Conservation (phyloP, 495 filamentous ascomycete genomes). For the Hyaloscypha hepaticicola region DNA sequence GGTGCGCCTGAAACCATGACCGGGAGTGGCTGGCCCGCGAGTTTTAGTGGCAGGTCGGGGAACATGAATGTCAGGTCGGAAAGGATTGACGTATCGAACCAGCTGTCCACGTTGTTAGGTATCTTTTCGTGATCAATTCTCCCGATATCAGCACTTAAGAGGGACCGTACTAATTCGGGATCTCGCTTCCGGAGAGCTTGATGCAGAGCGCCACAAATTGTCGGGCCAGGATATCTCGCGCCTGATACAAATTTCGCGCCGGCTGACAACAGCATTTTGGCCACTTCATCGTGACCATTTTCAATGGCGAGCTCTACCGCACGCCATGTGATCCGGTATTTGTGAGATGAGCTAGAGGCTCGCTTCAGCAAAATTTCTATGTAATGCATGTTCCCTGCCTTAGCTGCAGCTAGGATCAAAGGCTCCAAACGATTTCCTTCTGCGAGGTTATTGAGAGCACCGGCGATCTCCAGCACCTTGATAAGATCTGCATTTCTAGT, state of each 20-base stretch:
- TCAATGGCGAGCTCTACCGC: background rate
- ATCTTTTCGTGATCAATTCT: background rate
- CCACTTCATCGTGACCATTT: conserved; percentile 1
- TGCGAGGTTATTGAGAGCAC: conserved; percentile 2
- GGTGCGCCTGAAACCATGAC: background rate
- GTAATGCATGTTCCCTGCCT: conserved; percentile 5
- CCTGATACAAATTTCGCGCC: background rate
- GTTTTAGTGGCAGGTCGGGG: background rate
- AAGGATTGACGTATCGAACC: conserved; percentile 6
- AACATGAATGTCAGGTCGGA: conserved; percentile 1
- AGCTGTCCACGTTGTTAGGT: background rate
- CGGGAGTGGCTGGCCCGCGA: background rate
- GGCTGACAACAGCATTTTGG: background rate
- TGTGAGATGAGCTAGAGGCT: background rate
- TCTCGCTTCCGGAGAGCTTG: conserved; percentile 1
- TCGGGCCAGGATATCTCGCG: background rate
- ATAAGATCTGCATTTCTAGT: background rate
- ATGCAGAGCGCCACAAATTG: background rate
- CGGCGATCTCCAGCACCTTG: background rate
- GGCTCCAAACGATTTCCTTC: conserved; percentile 11
- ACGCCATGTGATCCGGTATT: conserved; percentile 1
- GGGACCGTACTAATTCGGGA: background rate
- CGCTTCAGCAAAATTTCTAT: conserved; percentile 1
- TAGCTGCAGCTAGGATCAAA: conserved; percentile 1
- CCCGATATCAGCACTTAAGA: conserved; percentile 7